Evolutionary conservation across 1,139 yeast species (phyloP).

Genomic region (Sugiyamaella xylanicola): DNA sequence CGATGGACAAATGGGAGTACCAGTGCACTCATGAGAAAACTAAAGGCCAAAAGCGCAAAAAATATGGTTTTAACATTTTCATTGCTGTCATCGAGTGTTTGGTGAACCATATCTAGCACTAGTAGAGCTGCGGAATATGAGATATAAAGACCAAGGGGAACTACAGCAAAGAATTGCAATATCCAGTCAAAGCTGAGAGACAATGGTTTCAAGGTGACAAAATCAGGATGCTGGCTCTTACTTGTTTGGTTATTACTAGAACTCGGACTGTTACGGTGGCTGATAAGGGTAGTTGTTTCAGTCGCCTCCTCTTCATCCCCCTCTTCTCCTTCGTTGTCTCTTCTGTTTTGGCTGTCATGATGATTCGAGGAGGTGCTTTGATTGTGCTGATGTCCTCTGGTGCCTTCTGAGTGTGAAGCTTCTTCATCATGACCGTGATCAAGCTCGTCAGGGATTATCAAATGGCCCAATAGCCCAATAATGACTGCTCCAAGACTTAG

Average conservation of each 20-base stretch:
- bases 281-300: slow-evolving; percentile 18
- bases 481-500: slow-evolving; percentile 55
- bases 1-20: slow-evolving; percentile 73
- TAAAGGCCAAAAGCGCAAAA: slow-evolving; percentile 44
- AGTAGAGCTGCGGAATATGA: slow-evolving; percentile 51
- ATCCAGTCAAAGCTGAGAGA: slow-evolving; percentile 71
- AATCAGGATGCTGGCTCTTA: background rate
- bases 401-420: slow-evolving; percentile 7
- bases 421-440: slow-evolving; percentile 19
- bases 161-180: slow-evolving; percentile 65
- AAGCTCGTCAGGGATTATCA: slow-evolving; percentile 32
- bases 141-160: slow-evolving; percentile 63
- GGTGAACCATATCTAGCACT: slow-evolving; percentile 62
- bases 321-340: background rate
- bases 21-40: slow-evolving; percentile 56
- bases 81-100: slow-evolving; percentile 68
- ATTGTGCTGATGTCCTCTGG: background rate
- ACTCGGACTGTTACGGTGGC: background rate
- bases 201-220: slow-evolving; percentile 17
- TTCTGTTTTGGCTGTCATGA: slow-evolving; percentile 4
- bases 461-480: slow-evolving; percentile 55
- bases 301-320: slow-evolving; percentile 17
- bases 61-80: slow-evolving; percentile 53
- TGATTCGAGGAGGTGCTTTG: too few relatives aligned
- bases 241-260: too few relatives aligned